Conservation (phyloP, 148 eudicot genomes). For the Tetragonia tetragonoides region DNA sequence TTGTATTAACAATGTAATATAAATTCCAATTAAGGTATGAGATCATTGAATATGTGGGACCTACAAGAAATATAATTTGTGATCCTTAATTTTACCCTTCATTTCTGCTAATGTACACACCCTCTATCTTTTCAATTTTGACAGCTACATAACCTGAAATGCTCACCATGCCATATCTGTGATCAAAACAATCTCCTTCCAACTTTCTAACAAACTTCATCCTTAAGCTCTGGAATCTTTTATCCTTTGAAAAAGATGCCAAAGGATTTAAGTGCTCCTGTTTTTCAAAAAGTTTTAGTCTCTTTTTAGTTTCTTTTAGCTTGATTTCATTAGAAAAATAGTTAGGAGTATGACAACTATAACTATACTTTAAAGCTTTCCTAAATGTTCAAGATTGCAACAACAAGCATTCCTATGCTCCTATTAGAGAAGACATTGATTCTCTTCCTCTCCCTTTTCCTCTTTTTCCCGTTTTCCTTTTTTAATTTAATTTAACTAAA, state of each 20-base stretch:
- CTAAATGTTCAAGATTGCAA: constrained; percentile 13
- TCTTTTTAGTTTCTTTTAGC: background rate
- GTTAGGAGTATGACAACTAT: background rate
- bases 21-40: background rate
- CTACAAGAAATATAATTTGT: background rate
- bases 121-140: background rate
- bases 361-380: constrained; percentile 19
- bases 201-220: constrained; percentile 22
- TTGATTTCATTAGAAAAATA: constrained; percentile 16
- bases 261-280: constrained; percentile 16
- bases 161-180: background rate
- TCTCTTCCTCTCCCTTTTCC: constrained; percentile 1
- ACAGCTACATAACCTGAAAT: background rate
- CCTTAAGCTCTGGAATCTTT: constrained; percentile 11
- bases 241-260: constrained; percentile 18
- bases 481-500: no score
- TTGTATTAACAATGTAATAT: no score
- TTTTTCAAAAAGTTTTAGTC: constrained; percentile 2
- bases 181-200: background rate
- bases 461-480: background rate
- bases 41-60: background rate
- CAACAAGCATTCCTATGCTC: constrained; percentile 16
- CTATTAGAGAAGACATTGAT: constrained; percentile 21
- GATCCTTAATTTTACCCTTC: background rate
- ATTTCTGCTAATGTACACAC: background rate